Evolutionary conservation across 139 green algal genomes (phyloP).

Genomic region (Chlorella sp.): DNA sequence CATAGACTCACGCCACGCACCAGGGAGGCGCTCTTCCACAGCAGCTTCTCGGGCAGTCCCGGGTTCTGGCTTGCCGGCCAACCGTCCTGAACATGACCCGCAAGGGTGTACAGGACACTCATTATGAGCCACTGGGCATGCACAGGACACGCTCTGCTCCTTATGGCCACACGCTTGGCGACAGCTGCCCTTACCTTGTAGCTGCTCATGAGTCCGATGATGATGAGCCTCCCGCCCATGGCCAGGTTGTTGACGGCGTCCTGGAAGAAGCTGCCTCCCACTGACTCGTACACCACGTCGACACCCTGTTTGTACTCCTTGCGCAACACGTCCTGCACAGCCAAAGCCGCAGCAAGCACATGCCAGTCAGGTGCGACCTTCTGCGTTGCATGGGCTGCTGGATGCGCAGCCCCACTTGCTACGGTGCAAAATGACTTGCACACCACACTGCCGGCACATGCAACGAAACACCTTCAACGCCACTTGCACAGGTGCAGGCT

Average conservation of each 20-base stretch:
- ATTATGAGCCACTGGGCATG: neutral
- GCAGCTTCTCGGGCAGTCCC: conserved; percentile 71
- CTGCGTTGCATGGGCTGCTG: no score
- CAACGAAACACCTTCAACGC: no score
- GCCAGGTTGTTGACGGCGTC: conserved; percentile 56
- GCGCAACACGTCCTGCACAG: conserved; percentile 43
- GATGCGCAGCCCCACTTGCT: no score
- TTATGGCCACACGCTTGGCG: neutral
- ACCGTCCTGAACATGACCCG: conserved; percentile 14
- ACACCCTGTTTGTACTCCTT: conserved; percentile 51
- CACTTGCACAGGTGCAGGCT: neutral
- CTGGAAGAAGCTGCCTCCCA: conserved; percentile 72
- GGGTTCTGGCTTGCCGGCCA: conserved; percentile 35
- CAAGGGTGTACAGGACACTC: neutral
- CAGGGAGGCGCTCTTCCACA: conserved; percentile 56
- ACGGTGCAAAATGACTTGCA: no score
- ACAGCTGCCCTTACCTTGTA: conserved; percentile 16
- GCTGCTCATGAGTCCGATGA: conserved; percentile 74
- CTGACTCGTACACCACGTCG: conserved; percentile 66
- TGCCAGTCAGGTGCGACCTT: no score
- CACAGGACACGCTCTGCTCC: neutral
- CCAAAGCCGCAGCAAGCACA: no score
- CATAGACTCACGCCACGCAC: neutral
- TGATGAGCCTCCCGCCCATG: conserved; percentile 47
- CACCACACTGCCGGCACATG: no score